A percentile compares a stretch with the other conserved stretches of the same genome.
Conservation (phyloP, 2,329 filamentous ascomycete genomes). For the Penicillium sp. region DNA sequence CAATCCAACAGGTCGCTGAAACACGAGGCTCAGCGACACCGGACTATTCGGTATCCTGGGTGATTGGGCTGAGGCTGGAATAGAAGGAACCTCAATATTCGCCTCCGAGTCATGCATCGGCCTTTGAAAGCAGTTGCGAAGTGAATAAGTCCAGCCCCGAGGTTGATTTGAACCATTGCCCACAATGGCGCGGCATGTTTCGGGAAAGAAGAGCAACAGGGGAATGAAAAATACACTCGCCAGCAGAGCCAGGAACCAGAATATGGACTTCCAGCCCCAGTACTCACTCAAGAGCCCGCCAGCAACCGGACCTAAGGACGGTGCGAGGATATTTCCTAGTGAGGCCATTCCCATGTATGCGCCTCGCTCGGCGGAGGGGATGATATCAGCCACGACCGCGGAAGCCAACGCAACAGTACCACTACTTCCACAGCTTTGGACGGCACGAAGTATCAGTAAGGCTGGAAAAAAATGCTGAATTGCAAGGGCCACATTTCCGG, state of each 20-base stretch:
- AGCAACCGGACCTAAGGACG: constrained; percentile 52
- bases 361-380: constrained; percentile 41
- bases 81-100: neutral
- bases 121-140: constrained; percentile 12
- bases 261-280: constrained; percentile 52
- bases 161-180: constrained; percentile 31
- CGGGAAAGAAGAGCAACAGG: constrained; percentile 32
- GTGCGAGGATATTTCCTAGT: constrained; percentile 39
- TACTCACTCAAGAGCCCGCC: constrained; percentile 49
- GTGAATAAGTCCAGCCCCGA: constrained; percentile 30
- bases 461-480: constrained; percentile 39
- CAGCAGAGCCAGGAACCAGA: constrained; percentile 53
- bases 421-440: constrained; percentile 45
- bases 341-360: constrained; percentile 41
- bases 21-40: constrained; percentile 31
- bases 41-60: constrained; percentile 30
- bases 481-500: constrained; percentile 42
- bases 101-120: neutral
- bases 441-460: constrained; percentile 31
- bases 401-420: constrained; percentile 43
- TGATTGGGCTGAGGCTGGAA: neutral
- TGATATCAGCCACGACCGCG: constrained; percentile 43
- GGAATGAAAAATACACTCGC: constrained; percentile 28
- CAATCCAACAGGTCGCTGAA: constrained; percentile 28
- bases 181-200: constrained; percentile 36